phyloP scores from a whole-genome alignment of 2,329 filamentous ascomycete genomes.

The Cordyceps javanica region DNA sequence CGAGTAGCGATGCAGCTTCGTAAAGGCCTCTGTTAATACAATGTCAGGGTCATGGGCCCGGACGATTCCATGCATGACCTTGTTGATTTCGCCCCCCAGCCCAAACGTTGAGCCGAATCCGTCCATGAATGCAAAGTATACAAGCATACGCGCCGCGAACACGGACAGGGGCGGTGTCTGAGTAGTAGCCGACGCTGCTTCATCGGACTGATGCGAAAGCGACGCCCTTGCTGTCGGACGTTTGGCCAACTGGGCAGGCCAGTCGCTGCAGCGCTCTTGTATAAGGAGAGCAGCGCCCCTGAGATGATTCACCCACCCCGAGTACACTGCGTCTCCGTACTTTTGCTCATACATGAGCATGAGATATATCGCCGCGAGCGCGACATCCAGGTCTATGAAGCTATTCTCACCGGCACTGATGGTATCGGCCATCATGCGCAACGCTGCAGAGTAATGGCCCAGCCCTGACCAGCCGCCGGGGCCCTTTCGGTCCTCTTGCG shows the following conservation, averaged over 20 bases:
- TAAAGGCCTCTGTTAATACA: conserved; percentile 20
- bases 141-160: conserved; percentile 28
- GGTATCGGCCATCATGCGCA: conserved; percentile 26
- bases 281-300: conserved; percentile 27
- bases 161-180: conserved; percentile 20
- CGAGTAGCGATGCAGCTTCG: conserved; percentile 27
- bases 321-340: conserved; percentile 27
- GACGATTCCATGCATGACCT: conserved; percentile 18
- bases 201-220: neutral
- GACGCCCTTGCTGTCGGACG: neutral
- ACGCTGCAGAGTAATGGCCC: conserved; percentile 26
- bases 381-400: conserved; percentile 24
- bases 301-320: conserved; percentile 26
- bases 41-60: neutral
- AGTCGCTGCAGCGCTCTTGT: conserved; percentile 20
- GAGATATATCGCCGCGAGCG: conserved; percentile 27
- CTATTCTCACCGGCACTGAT: conserved; percentile 19
- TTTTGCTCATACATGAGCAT: conserved; percentile 34
- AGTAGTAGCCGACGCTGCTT: conserved; percentile 6
- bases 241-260: conserved; percentile 4
- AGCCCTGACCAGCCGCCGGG: conserved; percentile 16
- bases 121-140: conserved; percentile 29
- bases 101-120: conserved; percentile 26
- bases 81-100: conserved; percentile 27
- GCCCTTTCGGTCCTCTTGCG: conserved; percentile 3